phyloP scores from a whole-genome alignment of 768 basidiomycete genomes.

The Pleurotus cornucopiae region DNA sequence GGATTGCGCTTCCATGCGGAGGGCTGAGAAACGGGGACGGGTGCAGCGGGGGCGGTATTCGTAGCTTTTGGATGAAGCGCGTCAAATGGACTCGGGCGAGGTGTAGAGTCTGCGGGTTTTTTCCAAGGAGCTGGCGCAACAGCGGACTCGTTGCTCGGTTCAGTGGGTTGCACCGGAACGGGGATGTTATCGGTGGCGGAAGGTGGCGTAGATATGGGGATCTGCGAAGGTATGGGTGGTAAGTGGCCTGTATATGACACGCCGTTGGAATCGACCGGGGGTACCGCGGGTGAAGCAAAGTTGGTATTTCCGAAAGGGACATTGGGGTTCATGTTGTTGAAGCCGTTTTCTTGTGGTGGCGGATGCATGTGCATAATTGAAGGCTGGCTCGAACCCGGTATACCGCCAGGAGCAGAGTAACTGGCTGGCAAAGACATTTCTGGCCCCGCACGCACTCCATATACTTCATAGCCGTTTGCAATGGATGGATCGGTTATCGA shows the following conservation, averaged over 20 bases:
- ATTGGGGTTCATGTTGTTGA: background rate
- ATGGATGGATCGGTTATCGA: constrained; percentile 16
- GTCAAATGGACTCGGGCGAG: constrained; percentile 37
- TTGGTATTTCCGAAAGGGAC: constrained; percentile 9
- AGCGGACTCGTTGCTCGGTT: constrained; percentile 13
- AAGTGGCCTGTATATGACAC: background rate
- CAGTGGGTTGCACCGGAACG: constrained; percentile 14
- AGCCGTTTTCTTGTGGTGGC: background rate
- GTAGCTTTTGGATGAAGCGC: constrained; percentile 33
- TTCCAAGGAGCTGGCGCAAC: constrained; percentile 31
- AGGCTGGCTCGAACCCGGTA: background rate
- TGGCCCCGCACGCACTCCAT: background rate
- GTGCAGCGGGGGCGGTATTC: constrained; percentile 27
- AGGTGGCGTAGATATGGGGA: constrained; percentile 9
- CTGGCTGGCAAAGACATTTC: background rate
- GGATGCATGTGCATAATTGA: background rate
- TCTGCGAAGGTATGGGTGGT: background rate
- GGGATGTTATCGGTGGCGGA: background rate
- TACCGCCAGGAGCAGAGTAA: background rate
- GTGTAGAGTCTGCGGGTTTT: constrained; percentile 24
- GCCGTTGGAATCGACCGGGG: background rate
- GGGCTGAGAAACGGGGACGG: constrained; percentile 20
- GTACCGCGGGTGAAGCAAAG: background rate
- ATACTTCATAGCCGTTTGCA: constrained; percentile 9
- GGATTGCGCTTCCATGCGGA: constrained; percentile 34